Base-by-base conservation (phyloP, 2,329 filamentous ascomycete genomes). In the Pyrenophora tritici-repentis region DNA sequence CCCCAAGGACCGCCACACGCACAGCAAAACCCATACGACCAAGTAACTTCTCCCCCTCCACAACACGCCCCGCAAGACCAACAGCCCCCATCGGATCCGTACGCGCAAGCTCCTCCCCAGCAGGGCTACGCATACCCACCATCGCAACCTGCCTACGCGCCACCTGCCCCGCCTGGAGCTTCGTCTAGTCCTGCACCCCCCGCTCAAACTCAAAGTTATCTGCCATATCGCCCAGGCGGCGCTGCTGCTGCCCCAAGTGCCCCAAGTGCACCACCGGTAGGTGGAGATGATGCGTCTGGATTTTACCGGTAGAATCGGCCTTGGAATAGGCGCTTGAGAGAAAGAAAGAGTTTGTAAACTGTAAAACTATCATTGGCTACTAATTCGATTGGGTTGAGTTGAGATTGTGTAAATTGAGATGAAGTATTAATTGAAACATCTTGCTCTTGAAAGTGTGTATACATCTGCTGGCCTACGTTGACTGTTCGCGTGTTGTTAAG, bases 181-280 rank as follows among this genome's bases (percentile, higher is more conserved):
- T 37, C 55, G 12, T 47, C 56, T 18, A 72, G 65, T 42, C 64
- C 67, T 0, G 54, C 63, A 13, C 67, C 66, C 22, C 57, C 54
- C 26, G 26, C 50, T 32, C 63, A 67, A 37, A 53, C 50, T 32
- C 63, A 67, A 37, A 53, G 44, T 0, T 73, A 73, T 51, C 26
- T 72, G 8, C 58, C 71, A 22, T 72, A 72, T 51, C 53, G 73
- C 6, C 75, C 74, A n/a, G 62, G 56, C 20, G 61, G 65, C 9
- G 59, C 67, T 45, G 69, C 67, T 45, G 69, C 22, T 6, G 18
- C 22, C 6, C 22, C 22, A 17, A 67, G 65, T 45, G 67, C 67
- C 10, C 64, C 65, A 16, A 67, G 65, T 45, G 67, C 67, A 6
- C 66, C 66, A 2, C 59, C 59, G 0, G 68, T 66, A 0, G 69